These are phyloP conservation scores for Straminergon stramineum DNA, from an alignment of 225 moss, liverwort and hornwort species.

Conservation along the genomic window DNA sequence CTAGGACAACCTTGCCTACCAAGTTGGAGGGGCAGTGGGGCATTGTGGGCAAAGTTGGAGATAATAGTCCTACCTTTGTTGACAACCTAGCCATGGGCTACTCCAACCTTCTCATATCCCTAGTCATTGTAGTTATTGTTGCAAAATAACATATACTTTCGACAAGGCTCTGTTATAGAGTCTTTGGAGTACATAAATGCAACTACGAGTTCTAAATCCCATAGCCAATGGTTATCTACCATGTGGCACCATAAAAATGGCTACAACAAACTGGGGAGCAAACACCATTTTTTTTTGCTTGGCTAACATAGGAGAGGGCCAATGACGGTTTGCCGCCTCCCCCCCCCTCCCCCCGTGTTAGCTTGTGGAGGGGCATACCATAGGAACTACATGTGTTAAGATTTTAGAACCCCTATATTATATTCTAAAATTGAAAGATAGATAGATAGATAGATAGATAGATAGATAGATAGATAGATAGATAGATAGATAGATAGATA, in stretches of 20 bases:
- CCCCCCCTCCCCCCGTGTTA: no score
- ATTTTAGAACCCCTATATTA: no score
- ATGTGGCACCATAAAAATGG: fast-evolving
- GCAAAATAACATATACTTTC: no score
- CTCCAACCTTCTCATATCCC: fast-evolving
- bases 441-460: no score
- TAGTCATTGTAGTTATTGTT: fast-evolving
- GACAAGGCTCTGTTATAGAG: background rate
- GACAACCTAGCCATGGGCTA: fast-evolving
- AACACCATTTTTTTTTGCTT: background rate
- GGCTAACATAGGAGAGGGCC: fast-evolving
- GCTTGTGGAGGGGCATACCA: fast-evolving
- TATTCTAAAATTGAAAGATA: no score
- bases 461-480: no score
- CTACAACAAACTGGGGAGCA: background rate
- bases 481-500: no score
- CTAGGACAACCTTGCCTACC: no score
- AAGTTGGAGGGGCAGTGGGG: fast-evolving
- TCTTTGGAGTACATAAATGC: fast-evolving
- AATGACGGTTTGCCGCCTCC: background rate
- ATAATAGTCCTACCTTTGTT: fast-evolving
- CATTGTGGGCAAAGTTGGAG: background rate
- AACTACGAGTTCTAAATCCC: fast-evolving
- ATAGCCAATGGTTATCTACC: background rate
- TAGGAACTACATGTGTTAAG: no score